These are phyloP conservation scores for Coemansia sp. DNA, from an alignment of 192 early-diverging fungal genomes.

Conservation along the genomic window DNA sequence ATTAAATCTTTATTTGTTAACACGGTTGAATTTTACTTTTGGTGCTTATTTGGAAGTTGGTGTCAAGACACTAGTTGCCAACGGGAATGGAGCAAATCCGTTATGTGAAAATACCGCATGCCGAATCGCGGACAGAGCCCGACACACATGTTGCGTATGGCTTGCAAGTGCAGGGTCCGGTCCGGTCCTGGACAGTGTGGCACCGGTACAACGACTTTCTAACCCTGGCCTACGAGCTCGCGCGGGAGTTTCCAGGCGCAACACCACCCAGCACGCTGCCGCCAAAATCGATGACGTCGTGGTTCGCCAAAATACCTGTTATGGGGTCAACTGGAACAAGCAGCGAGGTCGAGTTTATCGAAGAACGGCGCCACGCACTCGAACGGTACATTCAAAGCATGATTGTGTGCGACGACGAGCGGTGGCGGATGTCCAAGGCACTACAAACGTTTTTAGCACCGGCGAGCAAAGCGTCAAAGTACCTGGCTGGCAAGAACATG, in stretches of 20 bases:
- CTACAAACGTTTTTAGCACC: conserved; percentile 75
- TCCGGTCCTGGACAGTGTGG: conserved; percentile 85
- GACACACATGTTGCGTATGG: conserved; percentile 69
- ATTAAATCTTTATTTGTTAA: background rate
- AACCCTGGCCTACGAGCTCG: conserved; percentile 62
- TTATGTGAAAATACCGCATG: conserved; percentile 47
- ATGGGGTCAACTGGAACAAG: conserved; percentile 14
- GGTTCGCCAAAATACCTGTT: conserved; percentile 36
- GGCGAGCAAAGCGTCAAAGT: conserved; percentile 46
- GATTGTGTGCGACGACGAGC: conserved; percentile 65
- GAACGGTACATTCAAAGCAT: conserved; percentile 80
- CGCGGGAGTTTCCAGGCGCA: conserved; percentile 64
- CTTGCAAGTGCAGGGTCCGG: conserved; percentile 71
- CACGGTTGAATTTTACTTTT: no score
- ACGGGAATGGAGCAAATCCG: conserved; percentile 50
- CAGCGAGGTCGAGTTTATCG: conserved; percentile 49
- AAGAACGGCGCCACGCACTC: conserved; percentile 72
- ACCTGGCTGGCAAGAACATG: conserved; percentile 52
- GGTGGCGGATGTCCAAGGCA: conserved; percentile 70
- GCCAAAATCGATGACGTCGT: conserved; percentile 68
- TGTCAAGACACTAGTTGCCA: no score
- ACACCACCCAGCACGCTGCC: conserved; percentile 67
- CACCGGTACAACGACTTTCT: conserved; percentile 84
- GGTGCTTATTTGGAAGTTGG: no score
- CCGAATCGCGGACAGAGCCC: conserved; percentile 45